Evolutionary conservation across 768 basidiomycete genomes (phyloP).

Genomic region (Boletus reticuloceps): DNA sequence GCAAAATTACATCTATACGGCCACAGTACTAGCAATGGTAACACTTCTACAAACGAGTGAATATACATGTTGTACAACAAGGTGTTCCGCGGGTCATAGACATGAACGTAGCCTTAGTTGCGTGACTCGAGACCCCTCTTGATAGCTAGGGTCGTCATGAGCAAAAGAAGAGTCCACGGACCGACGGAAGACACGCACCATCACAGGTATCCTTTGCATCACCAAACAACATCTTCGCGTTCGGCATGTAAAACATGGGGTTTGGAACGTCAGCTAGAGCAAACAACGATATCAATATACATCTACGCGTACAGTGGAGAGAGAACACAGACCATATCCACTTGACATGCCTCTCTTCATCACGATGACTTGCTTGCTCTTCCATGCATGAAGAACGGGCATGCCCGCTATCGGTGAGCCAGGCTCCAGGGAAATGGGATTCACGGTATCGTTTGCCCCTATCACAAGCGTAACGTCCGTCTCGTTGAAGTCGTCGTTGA

Average conservation of each 20-base stretch:
- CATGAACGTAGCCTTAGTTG: slow-evolving; percentile 7
- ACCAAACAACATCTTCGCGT: slow-evolving; percentile 88
- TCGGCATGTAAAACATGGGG: slow-evolving; percentile 91
- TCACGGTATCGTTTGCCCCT: slow-evolving; percentile 91
- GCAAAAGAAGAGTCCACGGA: neutral
- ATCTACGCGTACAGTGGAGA: neutral
- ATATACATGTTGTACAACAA: slow-evolving; percentile 20
- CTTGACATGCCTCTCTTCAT: slow-evolving; percentile 92
- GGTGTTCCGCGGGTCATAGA: neutral
- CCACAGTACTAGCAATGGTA: neutral
- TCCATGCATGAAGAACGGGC: slow-evolving; percentile 92
- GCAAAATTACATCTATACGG: neutral
- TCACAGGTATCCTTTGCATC: slow-evolving; percentile 92
- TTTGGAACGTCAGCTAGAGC: slow-evolving; percentile 81
- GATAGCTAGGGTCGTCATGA: slow-evolving; percentile 41
- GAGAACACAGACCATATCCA: slow-evolving; percentile 64
- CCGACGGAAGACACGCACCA: slow-evolving; percentile 41
- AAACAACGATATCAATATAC: neutral
- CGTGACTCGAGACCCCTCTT: slow-evolving; percentile 54
- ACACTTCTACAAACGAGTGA: slow-evolving; percentile 18
- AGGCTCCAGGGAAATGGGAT: slow-evolving; percentile 84
- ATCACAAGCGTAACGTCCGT: slow-evolving; percentile 91
- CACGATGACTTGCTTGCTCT: slow-evolving; percentile 88
- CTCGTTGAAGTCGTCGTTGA: slow-evolving; percentile 87
- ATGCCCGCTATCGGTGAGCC: slow-evolving; percentile 89